phyloP scores from a whole-genome alignment of 441 rosid genomes.

The Melastoma candidum region DNA sequence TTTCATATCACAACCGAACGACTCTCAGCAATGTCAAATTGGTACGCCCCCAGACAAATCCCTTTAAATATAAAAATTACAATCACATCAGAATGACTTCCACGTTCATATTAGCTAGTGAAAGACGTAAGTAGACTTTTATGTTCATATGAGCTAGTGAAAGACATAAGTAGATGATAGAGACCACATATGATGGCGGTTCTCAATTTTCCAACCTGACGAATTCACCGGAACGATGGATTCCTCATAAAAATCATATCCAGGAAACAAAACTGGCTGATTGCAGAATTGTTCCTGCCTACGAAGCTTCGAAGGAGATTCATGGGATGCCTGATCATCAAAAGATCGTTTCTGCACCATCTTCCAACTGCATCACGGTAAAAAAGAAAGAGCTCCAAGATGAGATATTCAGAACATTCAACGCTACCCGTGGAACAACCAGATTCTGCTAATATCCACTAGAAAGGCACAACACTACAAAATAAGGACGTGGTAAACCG shows the following conservation, averaged over 20 bases:
- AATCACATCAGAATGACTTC: no score
- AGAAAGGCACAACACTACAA: no score
- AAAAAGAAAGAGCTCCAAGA: not conserved
- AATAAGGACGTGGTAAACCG: no score
- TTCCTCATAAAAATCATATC: conserved; percentile 18
- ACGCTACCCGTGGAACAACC: not conserved
- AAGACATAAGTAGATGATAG: no score
- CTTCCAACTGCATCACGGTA: conserved; percentile 19
- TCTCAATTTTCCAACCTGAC: conserved; percentile 26
- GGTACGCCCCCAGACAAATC: no score
- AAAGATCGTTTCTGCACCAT: conserved; percentile 41
- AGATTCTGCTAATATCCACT: no score
- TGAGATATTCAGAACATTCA: not conserved
- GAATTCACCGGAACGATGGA: conserved; percentile 5
- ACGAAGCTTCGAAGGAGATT: conserved; percentile 30
- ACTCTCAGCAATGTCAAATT: no score
- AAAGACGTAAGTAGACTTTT: no score
- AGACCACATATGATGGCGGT: not conserved
- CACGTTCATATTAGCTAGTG: no score
- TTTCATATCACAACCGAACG: no score
- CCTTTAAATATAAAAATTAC: no score
- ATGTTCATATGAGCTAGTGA: no score
- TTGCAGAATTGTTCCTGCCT: conserved; percentile 25
- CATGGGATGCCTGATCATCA: conserved; percentile 25
- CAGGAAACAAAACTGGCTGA: conserved; percentile 26